These are phyloP conservation scores for Podospora sp. DNA, from an alignment of 495 filamentous ascomycete species.

Conservation along the genomic window DNA sequence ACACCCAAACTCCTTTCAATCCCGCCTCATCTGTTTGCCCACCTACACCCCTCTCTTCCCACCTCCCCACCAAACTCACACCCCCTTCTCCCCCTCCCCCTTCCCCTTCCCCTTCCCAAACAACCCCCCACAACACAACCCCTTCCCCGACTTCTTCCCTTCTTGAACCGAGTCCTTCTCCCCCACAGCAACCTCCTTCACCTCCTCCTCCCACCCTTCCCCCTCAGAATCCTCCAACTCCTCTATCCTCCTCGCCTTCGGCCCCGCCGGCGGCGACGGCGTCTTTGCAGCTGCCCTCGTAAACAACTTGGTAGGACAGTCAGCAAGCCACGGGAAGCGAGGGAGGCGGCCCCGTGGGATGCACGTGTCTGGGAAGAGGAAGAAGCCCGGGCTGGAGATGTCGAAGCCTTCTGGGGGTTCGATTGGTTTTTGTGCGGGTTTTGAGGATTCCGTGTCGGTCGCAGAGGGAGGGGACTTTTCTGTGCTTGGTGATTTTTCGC, in stretches of 20 bases:
- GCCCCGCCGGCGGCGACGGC: background rate
- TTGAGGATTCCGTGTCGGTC: too few species aligned
- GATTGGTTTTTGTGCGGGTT: background rate
- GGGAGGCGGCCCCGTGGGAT: background rate
- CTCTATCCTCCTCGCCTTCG: background rate
- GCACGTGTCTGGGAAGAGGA: constrained; percentile 1
- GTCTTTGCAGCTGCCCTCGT: background rate
- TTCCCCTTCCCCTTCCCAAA: background rate
- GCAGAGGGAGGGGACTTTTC: too few species aligned
- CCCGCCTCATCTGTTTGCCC: too few species aligned
- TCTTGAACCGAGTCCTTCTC: background rate
- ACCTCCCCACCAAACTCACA: background rate
- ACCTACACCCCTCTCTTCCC: background rate
- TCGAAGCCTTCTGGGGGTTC: background rate
- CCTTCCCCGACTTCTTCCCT: background rate
- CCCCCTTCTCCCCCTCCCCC: background rate
- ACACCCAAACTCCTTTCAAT: too few species aligned
- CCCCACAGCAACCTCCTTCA: background rate
- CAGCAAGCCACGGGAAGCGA: background rate
- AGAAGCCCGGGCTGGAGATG: background rate
- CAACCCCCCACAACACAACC: background rate
- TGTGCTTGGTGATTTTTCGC: too few species aligned
- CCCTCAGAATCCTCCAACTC: background rate
- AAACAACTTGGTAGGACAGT: background rate
- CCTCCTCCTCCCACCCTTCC: background rate